Percentiles rank a stretch among this genome's conserved stretches.
phyloP scores from a whole-genome alignment of 2,329 filamentous ascomycete genomes.

The Talaromyces sp. region DNA sequence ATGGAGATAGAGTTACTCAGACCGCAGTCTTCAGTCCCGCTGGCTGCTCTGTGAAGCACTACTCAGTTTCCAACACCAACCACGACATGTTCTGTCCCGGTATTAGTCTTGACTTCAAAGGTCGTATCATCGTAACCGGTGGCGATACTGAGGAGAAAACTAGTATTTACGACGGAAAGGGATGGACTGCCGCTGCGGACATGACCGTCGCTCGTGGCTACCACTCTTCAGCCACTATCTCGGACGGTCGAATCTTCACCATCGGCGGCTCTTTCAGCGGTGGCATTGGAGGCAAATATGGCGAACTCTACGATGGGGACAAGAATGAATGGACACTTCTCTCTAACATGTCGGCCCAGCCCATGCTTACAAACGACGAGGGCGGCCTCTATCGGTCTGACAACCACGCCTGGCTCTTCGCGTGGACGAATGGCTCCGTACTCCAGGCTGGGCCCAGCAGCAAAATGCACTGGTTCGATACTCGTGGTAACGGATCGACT shows the following conservation, averaged over 20 bases:
- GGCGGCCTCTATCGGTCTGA: slow-evolving; percentile 39
- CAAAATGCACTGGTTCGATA: slow-evolving; percentile 55
- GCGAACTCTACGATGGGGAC: slow-evolving; percentile 49
- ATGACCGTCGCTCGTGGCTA: slow-evolving; percentile 50
- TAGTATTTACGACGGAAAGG: slow-evolving; percentile 42
- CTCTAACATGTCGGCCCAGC: slow-evolving; percentile 38
- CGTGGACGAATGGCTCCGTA: slow-evolving; percentile 43
- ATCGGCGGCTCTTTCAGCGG: slow-evolving; percentile 57
- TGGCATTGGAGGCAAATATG: slow-evolving; percentile 47
- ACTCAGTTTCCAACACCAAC: slow-evolving; percentile 7
- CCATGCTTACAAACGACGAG: slow-evolving; percentile 48
- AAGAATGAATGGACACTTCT: slow-evolving; percentile 46
- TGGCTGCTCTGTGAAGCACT: slow-evolving; percentile 5
- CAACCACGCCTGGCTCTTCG: slow-evolving; percentile 53
- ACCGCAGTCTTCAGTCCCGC: slow-evolving; percentile 12
- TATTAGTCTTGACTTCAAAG: slow-evolving; percentile 46
- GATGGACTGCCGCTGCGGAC: slow-evolving; percentile 36
- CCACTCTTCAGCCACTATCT: slow-evolving; percentile 47
- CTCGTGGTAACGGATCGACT: slow-evolving; percentile 37
- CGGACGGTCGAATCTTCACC: slow-evolving; percentile 52
- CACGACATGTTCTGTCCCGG: slow-evolving; percentile 33
- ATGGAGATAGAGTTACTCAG: slow-evolving; percentile 8
- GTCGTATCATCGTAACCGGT: slow-evolving; percentile 50
- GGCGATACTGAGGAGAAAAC: slow-evolving; percentile 47
- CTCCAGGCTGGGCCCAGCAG: slow-evolving; percentile 54